Evolutionary conservation across 2,329 filamentous ascomycete species (phyloP).

Genomic region (Pseudopyrenochaeta lycopersici): DNA sequence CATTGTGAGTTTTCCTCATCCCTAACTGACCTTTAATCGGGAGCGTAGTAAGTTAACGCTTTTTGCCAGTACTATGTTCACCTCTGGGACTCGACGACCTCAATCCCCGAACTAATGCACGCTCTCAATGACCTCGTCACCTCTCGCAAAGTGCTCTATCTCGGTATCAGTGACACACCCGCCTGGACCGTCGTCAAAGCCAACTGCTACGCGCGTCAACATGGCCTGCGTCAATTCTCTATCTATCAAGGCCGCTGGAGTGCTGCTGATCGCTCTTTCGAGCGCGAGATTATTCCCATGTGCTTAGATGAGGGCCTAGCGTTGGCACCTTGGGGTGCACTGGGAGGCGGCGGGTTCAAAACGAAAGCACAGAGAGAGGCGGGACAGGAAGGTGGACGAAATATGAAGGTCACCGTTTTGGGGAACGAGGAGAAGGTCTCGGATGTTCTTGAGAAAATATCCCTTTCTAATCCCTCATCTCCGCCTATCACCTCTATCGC

Average conservation of each 20-base stretch:
- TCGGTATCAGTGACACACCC: conserved; percentile 56
- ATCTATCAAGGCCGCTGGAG: conserved; percentile 56
- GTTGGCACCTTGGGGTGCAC: conserved; percentile 64
- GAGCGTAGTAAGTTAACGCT: conserved; percentile 31
- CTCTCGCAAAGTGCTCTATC: conserved; percentile 55
- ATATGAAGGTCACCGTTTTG: conserved; percentile 38
- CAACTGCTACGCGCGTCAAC: conserved; percentile 50
- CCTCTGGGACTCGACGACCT: conserved; percentile 54
- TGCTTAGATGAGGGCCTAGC: conserved; percentile 53
- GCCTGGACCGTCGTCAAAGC: conserved; percentile 49
- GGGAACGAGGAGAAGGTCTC: conserved; percentile 63
- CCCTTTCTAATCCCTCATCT: conserved; percentile 62
- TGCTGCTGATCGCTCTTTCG: conserved; percentile 54
- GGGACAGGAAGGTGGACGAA: conserved; percentile 50
- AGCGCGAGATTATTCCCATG: conserved; percentile 59
- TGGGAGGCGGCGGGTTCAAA: conserved; percentile 55
- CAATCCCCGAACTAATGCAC: conserved; percentile 56
- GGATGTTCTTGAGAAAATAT: conserved; percentile 68
- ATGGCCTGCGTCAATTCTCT: conserved; percentile 51
- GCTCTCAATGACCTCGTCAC: conserved; percentile 53
- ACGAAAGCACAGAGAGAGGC: conserved; percentile 55
- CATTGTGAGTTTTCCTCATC: conserved; percentile 22
- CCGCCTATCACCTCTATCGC: conserved; percentile 65
- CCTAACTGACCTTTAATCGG: not conserved
- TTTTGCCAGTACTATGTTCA: conserved; percentile 44